Percentiles rank a stretch among this genome's conserved stretches.
phyloP scores from a whole-genome alignment of 1,139 yeast genomes.

The Trichomonascaceae sp. region DNA sequence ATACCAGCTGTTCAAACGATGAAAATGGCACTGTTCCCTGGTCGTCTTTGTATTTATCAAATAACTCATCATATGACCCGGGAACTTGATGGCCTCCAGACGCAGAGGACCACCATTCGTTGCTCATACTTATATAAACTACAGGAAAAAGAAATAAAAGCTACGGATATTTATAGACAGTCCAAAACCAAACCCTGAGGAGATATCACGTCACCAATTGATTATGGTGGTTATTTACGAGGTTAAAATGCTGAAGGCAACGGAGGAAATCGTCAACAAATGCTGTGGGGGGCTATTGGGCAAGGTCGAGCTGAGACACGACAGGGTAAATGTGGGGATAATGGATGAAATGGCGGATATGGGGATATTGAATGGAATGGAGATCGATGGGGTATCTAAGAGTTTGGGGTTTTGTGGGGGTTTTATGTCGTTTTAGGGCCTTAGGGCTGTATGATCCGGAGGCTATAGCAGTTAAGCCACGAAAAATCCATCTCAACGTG shows the following conservation, averaged over 20 bases:
- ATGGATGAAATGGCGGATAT: neutral
- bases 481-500: neutral
- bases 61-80: neutral
- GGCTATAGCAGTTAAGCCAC: neutral
- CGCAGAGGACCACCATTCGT: conserved; percentile 6
- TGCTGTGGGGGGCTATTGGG: too few species aligned
- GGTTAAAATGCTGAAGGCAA: neutral
- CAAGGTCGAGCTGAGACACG: too few species aligned
- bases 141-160: neutral
- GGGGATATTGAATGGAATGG: neutral
- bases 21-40: conserved; percentile 7
- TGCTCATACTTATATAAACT: neutral
- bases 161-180: neutral
- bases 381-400: neutral
- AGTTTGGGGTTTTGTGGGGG: too few species aligned
- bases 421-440: neutral
- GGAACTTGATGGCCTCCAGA: conserved; percentile 4
- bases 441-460: neutral
- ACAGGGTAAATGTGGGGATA: neutral
- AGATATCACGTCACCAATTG: neutral
- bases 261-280: neutral
- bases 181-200: neutral
- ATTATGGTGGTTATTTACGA: neutral
- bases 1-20: conserved; percentile 5
- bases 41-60: conserved; percentile 1